phyloP scores from a whole-genome alignment of 2,329 filamentous ascomycete genomes.

The Tolypocladium paradoxum region DNA sequence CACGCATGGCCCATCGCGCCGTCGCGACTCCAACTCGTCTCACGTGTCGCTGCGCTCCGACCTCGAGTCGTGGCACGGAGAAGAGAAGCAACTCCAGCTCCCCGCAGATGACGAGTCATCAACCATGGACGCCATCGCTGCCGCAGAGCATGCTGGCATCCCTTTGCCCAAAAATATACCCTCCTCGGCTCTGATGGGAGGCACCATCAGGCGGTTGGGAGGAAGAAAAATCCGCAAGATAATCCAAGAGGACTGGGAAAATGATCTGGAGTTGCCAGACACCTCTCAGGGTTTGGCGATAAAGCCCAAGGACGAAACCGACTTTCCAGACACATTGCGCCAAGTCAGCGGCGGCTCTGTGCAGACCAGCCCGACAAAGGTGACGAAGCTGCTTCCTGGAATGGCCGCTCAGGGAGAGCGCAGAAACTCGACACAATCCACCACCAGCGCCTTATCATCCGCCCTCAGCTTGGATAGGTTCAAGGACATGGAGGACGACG shows the following conservation, averaged over 20 bases:
- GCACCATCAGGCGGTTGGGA: slow-evolving; percentile 84
- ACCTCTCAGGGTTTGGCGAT: slow-evolving; percentile 50
- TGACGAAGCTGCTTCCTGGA: slow-evolving; percentile 13
- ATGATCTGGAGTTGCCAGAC: slow-evolving; percentile 62
- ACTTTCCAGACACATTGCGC: slow-evolving; percentile 57
- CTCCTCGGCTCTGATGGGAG: slow-evolving; percentile 78
- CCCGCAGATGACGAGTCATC: slow-evolving; percentile 77
- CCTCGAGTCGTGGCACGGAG: slow-evolving; percentile 61
- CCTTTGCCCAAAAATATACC: slow-evolving; percentile 81
- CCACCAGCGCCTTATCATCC: slow-evolving; percentile 25
- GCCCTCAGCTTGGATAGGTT: slow-evolving; percentile 53
- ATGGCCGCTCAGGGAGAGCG: slow-evolving; percentile 15
- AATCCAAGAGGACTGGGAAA: slow-evolving; percentile 71
- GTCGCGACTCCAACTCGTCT: slow-evolving; percentile 71
- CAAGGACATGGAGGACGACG: slow-evolving; percentile 50
- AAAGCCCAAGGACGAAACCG: slow-evolving; percentile 47
- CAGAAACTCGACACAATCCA: slow-evolving; percentile 19
- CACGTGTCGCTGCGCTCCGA: slow-evolving; percentile 75
- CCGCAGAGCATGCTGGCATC: slow-evolving; percentile 81
- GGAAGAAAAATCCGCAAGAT: slow-evolving; percentile 61
- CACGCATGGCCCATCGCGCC: slow-evolving; percentile 26
- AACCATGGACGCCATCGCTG: slow-evolving; percentile 74
- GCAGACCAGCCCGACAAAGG: slow-evolving; percentile 40
- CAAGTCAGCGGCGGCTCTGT: slow-evolving; percentile 51
- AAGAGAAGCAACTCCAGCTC: slow-evolving; percentile 79